Evolutionary conservation across 352 stramenopile genomes (phyloP), one percentile per base, ranked within the genome.

Genomic region (Globisporangium middletonii): DNA sequence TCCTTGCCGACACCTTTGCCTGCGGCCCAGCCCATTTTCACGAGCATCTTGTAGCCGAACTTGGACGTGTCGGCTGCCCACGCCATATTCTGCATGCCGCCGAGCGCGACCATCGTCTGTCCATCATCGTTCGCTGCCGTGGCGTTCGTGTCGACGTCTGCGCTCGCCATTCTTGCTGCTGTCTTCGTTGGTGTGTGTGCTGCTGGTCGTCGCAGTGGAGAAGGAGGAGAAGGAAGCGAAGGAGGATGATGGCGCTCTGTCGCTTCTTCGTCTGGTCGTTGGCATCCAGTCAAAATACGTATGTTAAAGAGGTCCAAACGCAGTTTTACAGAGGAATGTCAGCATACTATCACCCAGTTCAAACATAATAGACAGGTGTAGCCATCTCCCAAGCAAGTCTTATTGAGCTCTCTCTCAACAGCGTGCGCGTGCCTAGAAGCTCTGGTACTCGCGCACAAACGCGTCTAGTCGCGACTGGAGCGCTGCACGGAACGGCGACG

Each of bases 11-110:
- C 82, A 53, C 90, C 94, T 61, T 95, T 85, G 51, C 92, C 92
- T 33, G 97, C 90, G 26, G 85, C 91, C 93, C 94, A 98, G 64
- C 95, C 95, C 94, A 98, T 98, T 69, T 98, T 98, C 23, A 91
- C 67, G 35, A 98, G 83, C 85, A 98, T 96, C 66, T 96, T 96
- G 63, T 90, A 94, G 18, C 95, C 95, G 55, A 97, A 97, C 71
- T 97, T 97, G 75, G 72, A 91, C 60, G 79, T 90, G 66, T 97
- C 91, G 19, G 78, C 67, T 9, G 84, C 82, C 84, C 84, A 94
- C 53, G 82, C 84, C 81, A 89, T 94, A 69, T 94, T 94, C 68
- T 94, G 84, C 71, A 89, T 87, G 45, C 84, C 84, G 27, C 84
- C 84, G 47, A 94, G 47, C n/a, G 76, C 69, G 58, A 94, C 79